A percentile compares a stretch with the other conserved stretches of the same genome.
Conservation (phyloP, 2,329 filamentous ascomycete species). For the Zymoseptoria pseudotritici region DNA sequence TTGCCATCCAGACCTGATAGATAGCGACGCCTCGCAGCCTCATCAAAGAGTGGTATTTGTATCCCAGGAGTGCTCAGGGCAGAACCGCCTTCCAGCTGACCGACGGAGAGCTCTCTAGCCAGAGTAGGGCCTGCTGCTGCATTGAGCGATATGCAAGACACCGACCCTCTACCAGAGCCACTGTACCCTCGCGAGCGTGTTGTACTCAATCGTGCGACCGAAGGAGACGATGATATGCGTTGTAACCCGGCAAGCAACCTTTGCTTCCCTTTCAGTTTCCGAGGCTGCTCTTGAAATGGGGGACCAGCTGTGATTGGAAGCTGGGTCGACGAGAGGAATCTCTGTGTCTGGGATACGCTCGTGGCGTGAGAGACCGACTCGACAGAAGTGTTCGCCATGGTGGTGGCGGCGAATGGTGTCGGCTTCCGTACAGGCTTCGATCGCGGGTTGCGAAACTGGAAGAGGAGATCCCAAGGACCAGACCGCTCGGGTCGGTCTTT, state of each 20-base stretch:
- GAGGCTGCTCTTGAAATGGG: constrained; percentile 29
- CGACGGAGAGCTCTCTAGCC: constrained; percentile 50
- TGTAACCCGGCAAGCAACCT: constrained; percentile 67
- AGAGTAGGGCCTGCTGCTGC: constrained; percentile 45
- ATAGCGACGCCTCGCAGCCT: constrained; percentile 49
- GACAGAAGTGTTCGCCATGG: constrained; percentile 12
- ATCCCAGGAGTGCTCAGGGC: constrained; percentile 40
- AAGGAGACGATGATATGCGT: constrained; percentile 73
- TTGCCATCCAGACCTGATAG: constrained; percentile 43
- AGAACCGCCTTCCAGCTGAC: constrained; percentile 51
- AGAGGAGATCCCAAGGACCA: neutral
- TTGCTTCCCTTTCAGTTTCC: constrained; percentile 61
- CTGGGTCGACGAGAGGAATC: constrained; percentile 9
- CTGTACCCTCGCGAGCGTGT: constrained; percentile 61
- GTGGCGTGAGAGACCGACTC: constrained; percentile 11
- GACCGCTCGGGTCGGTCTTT: neutral
- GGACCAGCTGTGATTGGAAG: constrained; percentile 22
- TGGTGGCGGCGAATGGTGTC: neutral
- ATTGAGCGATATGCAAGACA: constrained; percentile 57
- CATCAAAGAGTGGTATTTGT: constrained; percentile 43
- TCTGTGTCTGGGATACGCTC: constrained; percentile 2
- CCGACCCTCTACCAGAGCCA: constrained; percentile 53
- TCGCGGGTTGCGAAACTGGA: neutral
- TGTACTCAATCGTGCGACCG: constrained; percentile 57
- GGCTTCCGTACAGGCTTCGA: neutral